Base-by-base conservation (phyloP, 352 stramenopile genomes). In the Phytophthora citricola region DNA sequence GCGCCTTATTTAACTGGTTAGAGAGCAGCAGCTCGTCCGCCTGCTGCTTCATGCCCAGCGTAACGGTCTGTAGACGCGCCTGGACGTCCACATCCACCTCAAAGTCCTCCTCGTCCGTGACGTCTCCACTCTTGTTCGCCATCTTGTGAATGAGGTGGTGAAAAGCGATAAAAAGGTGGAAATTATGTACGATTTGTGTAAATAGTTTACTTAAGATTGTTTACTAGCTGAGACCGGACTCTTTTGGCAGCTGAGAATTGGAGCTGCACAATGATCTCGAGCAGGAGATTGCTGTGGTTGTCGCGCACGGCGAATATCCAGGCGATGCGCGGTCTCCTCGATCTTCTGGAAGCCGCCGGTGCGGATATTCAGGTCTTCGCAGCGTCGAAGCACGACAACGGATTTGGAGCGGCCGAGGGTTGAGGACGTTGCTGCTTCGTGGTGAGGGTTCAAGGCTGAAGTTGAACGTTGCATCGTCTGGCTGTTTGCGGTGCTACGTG, bases 291-390 rank as follows among this genome's bases (percentile, higher is more conserved):
- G 59, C 12, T 39, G 48, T 5, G 58, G 49, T 45, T 61, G 68
- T 10, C 57, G 63, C 22, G 72, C 58, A 26, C 75, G 73, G 0
- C 73, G 76, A 58, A 81, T 56, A 64, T 71, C 58, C 32, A 71
- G 70, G 22, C 76, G 75, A 67, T 77, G 58, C 20, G 78, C 77
- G 32, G 79, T 69, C 62, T 94, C 86, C 50, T 92, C 81, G 61
- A 94, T 94, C 57, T 71, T 85, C 65, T 94, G 86, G 67, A 94
- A 94, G 58, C 86, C 86, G 48, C 82, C 82, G 3, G 83, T 93
- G 39, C 83, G 83, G 34, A 92, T 73, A 54, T 81, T 68, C 36
- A 89, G 38, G 49, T 91, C 83, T 24, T 89, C 78, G 65, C 85
- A 93, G 53, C 78, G 81, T 65, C 83, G 79, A 63, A 92, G 71